Evolutionary conservation across 2,329 filamentous ascomycete species (phyloP), one percentile per base, ranked within the genome.

Genomic region (Xylariaceae sp.): DNA sequence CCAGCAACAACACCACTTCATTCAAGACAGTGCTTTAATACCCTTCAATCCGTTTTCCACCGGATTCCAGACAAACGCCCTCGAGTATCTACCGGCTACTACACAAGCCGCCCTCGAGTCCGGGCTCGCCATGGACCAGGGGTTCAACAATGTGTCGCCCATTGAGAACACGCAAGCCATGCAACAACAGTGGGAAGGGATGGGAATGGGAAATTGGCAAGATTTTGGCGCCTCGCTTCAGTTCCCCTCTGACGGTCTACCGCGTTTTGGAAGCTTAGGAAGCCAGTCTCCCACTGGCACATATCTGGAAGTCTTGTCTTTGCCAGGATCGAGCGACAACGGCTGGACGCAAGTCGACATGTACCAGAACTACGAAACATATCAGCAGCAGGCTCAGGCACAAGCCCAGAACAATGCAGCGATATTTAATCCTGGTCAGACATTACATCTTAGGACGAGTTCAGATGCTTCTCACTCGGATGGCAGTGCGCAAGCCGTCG

Each of bases 401-500:
- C 69, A 72, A 35, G 61, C 70, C 4, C 76, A 78, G 38, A 78
- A 72, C 48, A 64, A 72, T 31, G 69, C 70, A 12, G 83, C 87
- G 51, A 90, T 95, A 58, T 94, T 95, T 73, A 95, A 96, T 66
- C 91, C 91, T 2, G 81, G 85, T 48, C 87, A 95, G 67, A 94
- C 89, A 1, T 72, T 97, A 38, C 91, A 96, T 68, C 77, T 95
- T 57, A 81, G 90, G 53, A 90, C 85, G 41, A 83, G 85, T 55
- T 95, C 90, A 3, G 88, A 94, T 56, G 93, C 89, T 2, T 93
- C 87, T 1, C 79, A 83, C 51, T 83, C 86, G 1, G 85, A 90
- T 26, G 79, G 82, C 54, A 51, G 53, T 41, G 64, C 79, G 63
- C 72, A 76, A 63, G 71, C 83, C 59, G 60, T 85, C 72, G 62